Conservation (phyloP, 305 asterid species). For the Solanum hybrid region DNA sequence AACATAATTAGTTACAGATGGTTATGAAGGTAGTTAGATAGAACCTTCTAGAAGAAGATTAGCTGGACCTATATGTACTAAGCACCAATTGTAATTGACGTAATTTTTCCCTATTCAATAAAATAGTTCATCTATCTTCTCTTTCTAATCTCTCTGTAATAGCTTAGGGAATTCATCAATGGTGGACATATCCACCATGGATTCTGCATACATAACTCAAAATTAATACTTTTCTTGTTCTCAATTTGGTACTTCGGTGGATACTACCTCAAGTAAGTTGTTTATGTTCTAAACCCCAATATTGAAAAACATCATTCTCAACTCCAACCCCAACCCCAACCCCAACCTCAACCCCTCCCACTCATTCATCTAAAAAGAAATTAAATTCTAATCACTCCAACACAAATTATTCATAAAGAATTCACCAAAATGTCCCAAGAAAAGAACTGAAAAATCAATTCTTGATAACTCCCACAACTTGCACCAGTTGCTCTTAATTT, state of each 20-base stretch:
- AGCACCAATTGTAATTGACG: not conserved
- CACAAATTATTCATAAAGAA: not conserved
- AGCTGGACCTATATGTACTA: not conserved
- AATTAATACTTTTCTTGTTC: not conserved
- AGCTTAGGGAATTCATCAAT: not conserved
- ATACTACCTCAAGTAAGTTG: not conserved
- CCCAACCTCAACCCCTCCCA: slow-evolving; percentile 5
- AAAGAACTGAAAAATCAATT: not conserved
- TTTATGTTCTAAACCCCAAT: not conserved
- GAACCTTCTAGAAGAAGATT: not conserved
- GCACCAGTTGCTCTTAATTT: not conserved
- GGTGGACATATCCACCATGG: not conserved
- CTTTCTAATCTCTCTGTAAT: not conserved
- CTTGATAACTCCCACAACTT: not conserved
- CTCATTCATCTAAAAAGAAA: slow-evolving; percentile 14
- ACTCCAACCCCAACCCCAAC: slow-evolving; percentile 2
- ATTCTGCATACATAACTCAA: not conserved
- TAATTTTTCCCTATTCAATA: not conserved
- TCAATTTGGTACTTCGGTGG: not conserved
- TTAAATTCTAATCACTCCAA: not conserved
- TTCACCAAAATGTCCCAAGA: not conserved
- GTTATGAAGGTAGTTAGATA: not conserved
- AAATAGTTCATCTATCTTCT: too few species aligned
- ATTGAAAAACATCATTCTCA: not conserved
- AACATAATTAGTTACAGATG: not conserved